These are phyloP conservation scores for Botrytis hyacinthi DNA, from an alignment of 2,329 filamentous ascomycete genomes.

Conservation along the genomic window DNA sequence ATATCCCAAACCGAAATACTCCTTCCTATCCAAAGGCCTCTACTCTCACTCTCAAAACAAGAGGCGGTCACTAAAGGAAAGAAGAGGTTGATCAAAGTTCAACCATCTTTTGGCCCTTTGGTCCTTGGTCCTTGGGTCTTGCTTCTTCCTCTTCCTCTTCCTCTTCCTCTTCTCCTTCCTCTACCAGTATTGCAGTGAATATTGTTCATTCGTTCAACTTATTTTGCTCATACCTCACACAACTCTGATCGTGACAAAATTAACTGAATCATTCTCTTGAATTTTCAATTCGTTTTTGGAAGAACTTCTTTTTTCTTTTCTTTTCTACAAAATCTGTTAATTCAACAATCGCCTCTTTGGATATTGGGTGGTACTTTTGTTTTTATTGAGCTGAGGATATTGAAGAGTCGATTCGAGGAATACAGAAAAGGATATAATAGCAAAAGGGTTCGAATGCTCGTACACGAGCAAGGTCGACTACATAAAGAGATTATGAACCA, in stretches of 20 bases:
- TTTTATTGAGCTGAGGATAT: constrained; percentile 11
- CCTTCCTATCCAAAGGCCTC: neutral
- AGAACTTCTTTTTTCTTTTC: constrained; percentile 16
- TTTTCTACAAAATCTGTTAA: constrained; percentile 15
- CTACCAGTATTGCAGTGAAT: neutral
- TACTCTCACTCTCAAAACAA: neutral
- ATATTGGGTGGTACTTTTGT: constrained; percentile 16
- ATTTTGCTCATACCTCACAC: neutral
- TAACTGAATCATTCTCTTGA: constrained; percentile 20
- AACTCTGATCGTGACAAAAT: neutral
- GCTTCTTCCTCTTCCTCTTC: neutral
- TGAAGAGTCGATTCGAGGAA: neutral
- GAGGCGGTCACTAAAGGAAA: constrained; percentile 15
- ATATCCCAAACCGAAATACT: neutral
- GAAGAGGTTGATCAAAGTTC: constrained; percentile 4
- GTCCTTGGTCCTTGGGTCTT: neutral
- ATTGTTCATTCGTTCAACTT: neutral
- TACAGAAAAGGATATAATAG: neutral
- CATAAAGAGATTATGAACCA: constrained; percentile 9
- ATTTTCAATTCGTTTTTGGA: constrained; percentile 19
- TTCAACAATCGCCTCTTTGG: constrained; percentile 14
- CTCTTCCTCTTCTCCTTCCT: neutral
- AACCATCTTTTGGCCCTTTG: constrained; percentile 1
- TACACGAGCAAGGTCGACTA: constrained; percentile 1
- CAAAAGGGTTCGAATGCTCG: neutral